These are phyloP conservation scores for Plectosphaerella cucumerina DNA, from an alignment of 2,329 filamentous ascomycete genomes.

Conservation along the genomic window DNA sequence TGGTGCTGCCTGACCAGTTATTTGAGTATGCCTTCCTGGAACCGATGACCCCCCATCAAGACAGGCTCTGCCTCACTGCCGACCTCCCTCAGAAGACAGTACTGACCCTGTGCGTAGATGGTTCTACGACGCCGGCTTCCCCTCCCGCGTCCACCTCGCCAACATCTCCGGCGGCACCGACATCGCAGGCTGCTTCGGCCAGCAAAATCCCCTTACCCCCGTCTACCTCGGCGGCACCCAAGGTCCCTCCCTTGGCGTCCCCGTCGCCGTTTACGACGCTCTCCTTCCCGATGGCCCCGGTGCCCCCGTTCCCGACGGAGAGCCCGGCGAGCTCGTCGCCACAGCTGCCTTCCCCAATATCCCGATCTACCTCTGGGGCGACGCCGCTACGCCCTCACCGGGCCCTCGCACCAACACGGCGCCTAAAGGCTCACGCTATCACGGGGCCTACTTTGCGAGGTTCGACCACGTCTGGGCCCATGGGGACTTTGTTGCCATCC, in stretches of 20 bases:
- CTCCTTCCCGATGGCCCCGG: slow-evolving; percentile 45
- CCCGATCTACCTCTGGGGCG: slow-evolving; percentile 63
- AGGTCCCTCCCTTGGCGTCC: slow-evolving; percentile 43
- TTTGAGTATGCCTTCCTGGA: slow-evolving; percentile 54
- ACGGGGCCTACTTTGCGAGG: slow-evolving; percentile 56
- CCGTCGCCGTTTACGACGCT: slow-evolving; percentile 59
- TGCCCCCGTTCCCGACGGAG: slow-evolving; percentile 47
- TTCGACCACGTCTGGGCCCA: slow-evolving; percentile 74
- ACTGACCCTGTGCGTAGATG: slow-evolving; percentile 36
- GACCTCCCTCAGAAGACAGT: no score
- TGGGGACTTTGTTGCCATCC: slow-evolving; percentile 71
- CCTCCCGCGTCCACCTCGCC: slow-evolving; percentile 57
- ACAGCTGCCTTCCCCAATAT: slow-evolving; percentile 71
- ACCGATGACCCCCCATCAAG: no score
- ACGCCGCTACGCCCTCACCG: slow-evolving; percentile 26
- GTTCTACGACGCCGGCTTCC: slow-evolving; percentile 71
- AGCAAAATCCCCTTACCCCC: slow-evolving; percentile 65
- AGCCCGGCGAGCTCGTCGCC: slow-evolving; percentile 71
- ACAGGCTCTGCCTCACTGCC: no score
- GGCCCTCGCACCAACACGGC: slow-evolving; percentile 17
- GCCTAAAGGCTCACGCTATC: slow-evolving; percentile 52
- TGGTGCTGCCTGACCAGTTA: slow-evolving; percentile 72
- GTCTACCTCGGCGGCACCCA: slow-evolving; percentile 55
- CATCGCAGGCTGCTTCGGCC: slow-evolving; percentile 58
- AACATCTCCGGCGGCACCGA: slow-evolving; percentile 80